phyloP scores from a whole-genome alignment of 441 rosid genomes.

The Theobroma grandiflorum region DNA sequence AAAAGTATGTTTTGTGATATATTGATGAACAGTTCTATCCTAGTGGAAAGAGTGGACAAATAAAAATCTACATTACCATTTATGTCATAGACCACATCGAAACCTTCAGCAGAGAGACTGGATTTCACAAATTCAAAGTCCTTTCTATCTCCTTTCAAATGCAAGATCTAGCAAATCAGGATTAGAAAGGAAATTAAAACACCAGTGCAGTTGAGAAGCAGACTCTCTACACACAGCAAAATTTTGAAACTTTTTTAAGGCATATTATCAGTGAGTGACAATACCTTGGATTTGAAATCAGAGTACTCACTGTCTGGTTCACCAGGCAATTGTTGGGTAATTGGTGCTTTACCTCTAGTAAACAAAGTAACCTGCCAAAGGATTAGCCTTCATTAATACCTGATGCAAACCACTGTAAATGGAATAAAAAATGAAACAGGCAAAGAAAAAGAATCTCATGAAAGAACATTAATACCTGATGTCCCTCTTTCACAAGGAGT shows the following conservation, averaged over 20 bases:
- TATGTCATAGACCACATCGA: slow-evolving; percentile 92
- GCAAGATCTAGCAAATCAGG: slow-evolving; percentile 68
- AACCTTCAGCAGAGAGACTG: slow-evolving; percentile 93
- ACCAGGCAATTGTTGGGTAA: slow-evolving; percentile 83
- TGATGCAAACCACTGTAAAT: neutral
- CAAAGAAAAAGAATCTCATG: slow-evolving; percentile 8
- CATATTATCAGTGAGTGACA: neutral
- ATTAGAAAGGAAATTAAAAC: slow-evolving; percentile 14
- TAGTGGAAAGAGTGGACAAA: slow-evolving; percentile 14
- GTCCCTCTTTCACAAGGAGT: slow-evolving; percentile 88
- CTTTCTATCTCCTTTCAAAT: slow-evolving; percentile 91
- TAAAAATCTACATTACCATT: slow-evolving; percentile 58
- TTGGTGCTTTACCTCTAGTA: slow-evolving; percentile 91
- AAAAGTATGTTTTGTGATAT: neutral
- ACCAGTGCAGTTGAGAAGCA: neutral
- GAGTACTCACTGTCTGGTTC: slow-evolving; percentile 88
- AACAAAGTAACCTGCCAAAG: slow-evolving; percentile 86
- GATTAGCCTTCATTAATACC: neutral
- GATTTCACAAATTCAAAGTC: slow-evolving; percentile 92
- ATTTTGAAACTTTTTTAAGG: neutral
- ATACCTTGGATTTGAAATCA: slow-evolving; percentile 90
- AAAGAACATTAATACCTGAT: slow-evolving; percentile 58
- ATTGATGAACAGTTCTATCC: neutral
- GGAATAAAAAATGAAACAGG: neutral
- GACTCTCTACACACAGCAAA: neutral